Conservation (phyloP, 306 rosid genomes). For the Acmispon strigosus region DNA sequence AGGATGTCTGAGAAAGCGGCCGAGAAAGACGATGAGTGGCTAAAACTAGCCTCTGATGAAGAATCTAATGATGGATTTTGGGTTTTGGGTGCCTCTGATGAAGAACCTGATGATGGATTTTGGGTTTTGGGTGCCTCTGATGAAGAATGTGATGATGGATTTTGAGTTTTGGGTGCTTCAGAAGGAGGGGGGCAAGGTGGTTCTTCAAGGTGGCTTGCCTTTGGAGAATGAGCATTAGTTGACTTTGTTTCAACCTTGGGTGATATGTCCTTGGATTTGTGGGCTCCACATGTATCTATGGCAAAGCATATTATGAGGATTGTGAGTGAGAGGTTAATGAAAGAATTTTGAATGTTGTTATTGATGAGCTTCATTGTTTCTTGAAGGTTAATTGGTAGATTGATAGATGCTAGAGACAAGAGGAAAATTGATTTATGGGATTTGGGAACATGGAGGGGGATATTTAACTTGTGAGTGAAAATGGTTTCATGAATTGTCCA, state of each 20-base stretch:
- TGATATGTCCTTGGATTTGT: neutral
- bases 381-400: neutral
- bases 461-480: conserved; percentile 1
- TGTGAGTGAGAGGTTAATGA: neutral
- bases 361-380: neutral
- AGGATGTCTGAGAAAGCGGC: neutral
- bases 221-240: neutral
- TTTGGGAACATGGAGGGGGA: neutral
- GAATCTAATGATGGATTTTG: neutral
- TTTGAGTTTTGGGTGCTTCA: neutral
- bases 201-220: neutral
- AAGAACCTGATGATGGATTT: too few relatives aligned
- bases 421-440: neutral
- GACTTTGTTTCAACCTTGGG: neutral
- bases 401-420: neutral
- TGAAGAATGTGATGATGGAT: too few relatives aligned
- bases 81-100: too few relatives aligned
- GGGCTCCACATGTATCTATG: neutral
- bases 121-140: neutral
- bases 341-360: neutral
- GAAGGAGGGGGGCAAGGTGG: too few relatives aligned
- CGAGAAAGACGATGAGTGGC: neutral
- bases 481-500: neutral
- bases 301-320: neutral
- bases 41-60: neutral